Conservation (phyloP, 306 rosid species). For the Dalbergia cochinchinensis region DNA sequence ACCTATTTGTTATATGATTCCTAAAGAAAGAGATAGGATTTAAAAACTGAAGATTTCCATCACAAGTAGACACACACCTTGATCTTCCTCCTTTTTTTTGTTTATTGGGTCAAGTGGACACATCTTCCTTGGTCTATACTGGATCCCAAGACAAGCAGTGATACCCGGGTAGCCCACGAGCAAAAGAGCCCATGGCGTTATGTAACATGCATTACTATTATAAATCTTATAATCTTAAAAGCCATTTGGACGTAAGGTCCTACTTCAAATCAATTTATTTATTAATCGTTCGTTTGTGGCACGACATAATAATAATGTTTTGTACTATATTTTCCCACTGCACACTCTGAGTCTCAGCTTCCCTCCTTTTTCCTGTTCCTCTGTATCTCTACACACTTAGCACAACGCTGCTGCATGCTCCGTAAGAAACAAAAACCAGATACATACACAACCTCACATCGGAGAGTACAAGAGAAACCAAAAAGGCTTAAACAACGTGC, state of each 20-base stretch:
- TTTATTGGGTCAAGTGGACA: not conserved
- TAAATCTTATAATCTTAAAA: not conserved
- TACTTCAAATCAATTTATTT: conserved; percentile 23
- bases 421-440: not conserved
- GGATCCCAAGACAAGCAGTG: not conserved
- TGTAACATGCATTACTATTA: not conserved
- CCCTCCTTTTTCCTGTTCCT: not conserved
- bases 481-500: not conserved
- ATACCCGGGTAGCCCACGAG: not conserved
- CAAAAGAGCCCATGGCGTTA: not conserved
- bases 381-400: not conserved
- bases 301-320: conserved; percentile 40
- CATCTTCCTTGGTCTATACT: not conserved
- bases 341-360: not conserved
- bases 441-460: not conserved
- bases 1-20: no score
- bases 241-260: conserved; percentile 19
- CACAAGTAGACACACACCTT: not conserved
- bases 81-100: no score
- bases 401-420: not conserved
- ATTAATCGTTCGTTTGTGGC: not conserved
- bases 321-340: not conserved
- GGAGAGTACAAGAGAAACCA: not conserved
- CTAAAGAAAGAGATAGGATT: no score
- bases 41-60: no score